phyloP scores from a whole-genome alignment of 768 basidiomycete genomes.

The Rhizopogon rudus region DNA sequence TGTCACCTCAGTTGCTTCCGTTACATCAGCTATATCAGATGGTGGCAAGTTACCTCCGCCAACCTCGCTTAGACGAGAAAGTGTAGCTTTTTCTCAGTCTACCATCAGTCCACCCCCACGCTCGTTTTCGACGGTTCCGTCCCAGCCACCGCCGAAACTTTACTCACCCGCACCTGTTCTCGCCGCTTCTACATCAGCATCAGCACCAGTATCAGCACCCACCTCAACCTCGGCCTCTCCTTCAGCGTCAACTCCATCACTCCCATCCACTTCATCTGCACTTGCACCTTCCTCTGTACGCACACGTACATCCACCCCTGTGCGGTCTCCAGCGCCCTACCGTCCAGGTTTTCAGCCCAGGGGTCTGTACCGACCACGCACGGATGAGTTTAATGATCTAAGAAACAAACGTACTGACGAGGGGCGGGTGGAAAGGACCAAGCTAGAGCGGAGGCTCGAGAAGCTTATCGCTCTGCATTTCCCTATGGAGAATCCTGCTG shows the following conservation, averaged over 20 bases:
- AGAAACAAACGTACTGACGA: slow-evolving; percentile 34
- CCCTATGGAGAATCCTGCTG: slow-evolving; percentile 26
- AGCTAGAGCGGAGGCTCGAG: slow-evolving; percentile 82
- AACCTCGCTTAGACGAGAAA: not conserved
- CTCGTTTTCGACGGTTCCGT: slow-evolving; percentile 4
- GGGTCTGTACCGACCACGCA: slow-evolving; percentile 74
- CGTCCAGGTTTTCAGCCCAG: slow-evolving; percentile 91
- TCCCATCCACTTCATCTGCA: slow-evolving; percentile 11
- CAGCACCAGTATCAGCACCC: not conserved
- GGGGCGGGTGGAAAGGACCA: slow-evolving; percentile 72
- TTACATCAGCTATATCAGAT: not conserved
- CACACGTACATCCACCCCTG: slow-evolving; percentile 8
- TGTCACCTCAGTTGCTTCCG: slow-evolving; percentile 28
- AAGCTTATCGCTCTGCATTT: slow-evolving; percentile 80
- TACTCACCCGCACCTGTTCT: slow-evolving; percentile 7
- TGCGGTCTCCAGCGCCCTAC: slow-evolving; percentile 55
- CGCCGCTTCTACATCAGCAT: slow-evolving; percentile 8
- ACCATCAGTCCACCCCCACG: slow-evolving; percentile 8
- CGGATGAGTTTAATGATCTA: slow-evolving; percentile 67
- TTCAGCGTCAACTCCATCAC: slow-evolving; percentile 10
- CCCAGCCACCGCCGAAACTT: slow-evolving; percentile 10
- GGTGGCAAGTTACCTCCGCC: not conserved
- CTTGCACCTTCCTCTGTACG: slow-evolving; percentile 21
- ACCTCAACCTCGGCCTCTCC: slow-evolving; percentile 14
- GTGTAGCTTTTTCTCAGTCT: not conserved